These are phyloP conservation scores for Diaporthe batatas DNA, from an alignment of 2,329 filamentous ascomycete species.

Conservation along the genomic window DNA sequence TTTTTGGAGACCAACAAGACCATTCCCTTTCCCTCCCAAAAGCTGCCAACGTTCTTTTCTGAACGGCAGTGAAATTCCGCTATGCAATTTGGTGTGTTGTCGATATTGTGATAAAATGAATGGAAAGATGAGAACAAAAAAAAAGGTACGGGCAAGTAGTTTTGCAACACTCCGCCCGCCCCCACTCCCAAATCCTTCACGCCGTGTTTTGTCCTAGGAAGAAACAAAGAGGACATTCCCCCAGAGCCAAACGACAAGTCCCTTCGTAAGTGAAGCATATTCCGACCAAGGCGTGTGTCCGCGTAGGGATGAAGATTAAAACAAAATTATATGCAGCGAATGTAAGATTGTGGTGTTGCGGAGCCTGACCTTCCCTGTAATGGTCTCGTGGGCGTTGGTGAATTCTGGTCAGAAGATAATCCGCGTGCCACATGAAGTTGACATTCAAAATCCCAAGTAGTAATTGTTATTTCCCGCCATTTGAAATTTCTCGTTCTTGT, in stretches of 20 bases:
- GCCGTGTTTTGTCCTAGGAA: conserved; percentile 6
- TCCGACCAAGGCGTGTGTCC: conserved; percentile 20
- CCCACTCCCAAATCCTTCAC: conserved; percentile 11
- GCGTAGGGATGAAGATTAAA: conserved; percentile 20
- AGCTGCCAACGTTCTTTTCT: conserved; percentile 4
- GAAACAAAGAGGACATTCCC: neutral
- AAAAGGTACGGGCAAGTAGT: neutral
- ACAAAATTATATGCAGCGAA: conserved; percentile 35
- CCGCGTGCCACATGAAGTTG: conserved; percentile 35
- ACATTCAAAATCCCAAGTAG: conserved; percentile 28
- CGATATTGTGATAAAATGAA: neutral
- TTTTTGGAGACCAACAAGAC: neutral
- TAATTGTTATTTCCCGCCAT: conserved; percentile 19
- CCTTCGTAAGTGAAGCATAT: conserved; percentile 32
- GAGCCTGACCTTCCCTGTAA: conserved; percentile 5
- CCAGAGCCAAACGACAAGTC: conserved; percentile 24
- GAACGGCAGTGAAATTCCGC: conserved; percentile 19
- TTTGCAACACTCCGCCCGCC: conserved; percentile 1
- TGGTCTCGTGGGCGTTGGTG: conserved; percentile 8
- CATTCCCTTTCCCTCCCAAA: neutral
- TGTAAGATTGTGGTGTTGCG: conserved; percentile 9
- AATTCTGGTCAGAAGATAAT: conserved; percentile 16
- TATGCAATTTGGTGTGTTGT: conserved; percentile 37
- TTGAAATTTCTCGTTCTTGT: conserved; percentile 16
- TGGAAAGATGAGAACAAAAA: neutral